phyloP scores from a whole-genome alignment of 768 basidiomycete genomes.

The Phlebiopsis gigantea region DNA sequence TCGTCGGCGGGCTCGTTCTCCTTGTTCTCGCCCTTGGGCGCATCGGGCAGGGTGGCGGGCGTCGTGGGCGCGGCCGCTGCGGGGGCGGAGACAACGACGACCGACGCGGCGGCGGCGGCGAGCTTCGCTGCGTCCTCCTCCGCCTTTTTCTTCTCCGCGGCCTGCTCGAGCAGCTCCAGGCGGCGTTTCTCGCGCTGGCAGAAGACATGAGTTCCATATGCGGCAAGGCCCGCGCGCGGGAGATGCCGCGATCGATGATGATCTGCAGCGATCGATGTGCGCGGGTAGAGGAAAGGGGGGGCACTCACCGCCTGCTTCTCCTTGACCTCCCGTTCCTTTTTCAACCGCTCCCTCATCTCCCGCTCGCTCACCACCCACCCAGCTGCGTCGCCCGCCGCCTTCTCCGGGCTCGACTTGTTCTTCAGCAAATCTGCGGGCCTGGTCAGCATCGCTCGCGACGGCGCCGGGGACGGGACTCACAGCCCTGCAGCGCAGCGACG shows the following conservation, averaged over 20 bases:
- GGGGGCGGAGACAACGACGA: not conserved
- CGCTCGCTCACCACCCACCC: conserved; percentile 75
- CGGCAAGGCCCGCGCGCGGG: conserved; percentile 9
- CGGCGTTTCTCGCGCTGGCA: conserved; percentile 18
- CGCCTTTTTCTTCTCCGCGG: conserved; percentile 21
- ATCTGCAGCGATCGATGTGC: conserved; percentile 23
- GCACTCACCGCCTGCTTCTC: conserved; percentile 54
- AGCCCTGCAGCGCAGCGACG: conserved; percentile 87
- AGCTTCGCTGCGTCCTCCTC: conserved; percentile 33
- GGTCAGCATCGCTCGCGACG: conserved; percentile 11
- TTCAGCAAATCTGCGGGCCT: conserved; percentile 60
- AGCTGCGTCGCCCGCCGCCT: conserved; percentile 59
- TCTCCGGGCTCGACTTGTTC: conserved; percentile 79
- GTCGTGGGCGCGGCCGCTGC: not conserved
- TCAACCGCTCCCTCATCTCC: conserved; percentile 66
- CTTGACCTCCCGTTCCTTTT: conserved; percentile 63
- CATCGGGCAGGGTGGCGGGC: not conserved
- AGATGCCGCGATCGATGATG: conserved; percentile 6
- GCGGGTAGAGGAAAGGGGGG: not conserved
- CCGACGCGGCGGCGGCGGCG: conserved; percentile 34
- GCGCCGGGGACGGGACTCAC: conserved; percentile 53
- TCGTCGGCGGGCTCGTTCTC: conserved; percentile 4
- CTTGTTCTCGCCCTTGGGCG: not conserved
- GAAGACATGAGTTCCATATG: conserved; percentile 2
- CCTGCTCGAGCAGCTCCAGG: conserved; percentile 15